These are phyloP conservation scores for Aspergillus ochraceoroseus DNA, from an alignment of 2,329 filamentous ascomycete genomes.

Conservation along the genomic window DNA sequence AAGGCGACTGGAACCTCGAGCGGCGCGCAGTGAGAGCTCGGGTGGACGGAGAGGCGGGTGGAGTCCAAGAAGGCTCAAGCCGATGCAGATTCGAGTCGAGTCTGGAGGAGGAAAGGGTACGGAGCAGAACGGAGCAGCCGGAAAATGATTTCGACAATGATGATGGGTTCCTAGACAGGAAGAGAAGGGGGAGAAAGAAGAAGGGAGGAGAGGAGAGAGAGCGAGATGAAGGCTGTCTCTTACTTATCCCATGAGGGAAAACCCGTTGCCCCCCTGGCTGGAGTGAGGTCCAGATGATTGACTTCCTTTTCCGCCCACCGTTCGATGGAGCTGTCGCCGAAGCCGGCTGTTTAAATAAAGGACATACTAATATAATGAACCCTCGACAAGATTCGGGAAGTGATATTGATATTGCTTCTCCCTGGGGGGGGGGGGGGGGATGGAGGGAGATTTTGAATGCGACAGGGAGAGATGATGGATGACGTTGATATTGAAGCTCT, in stretches of 20 bases:
- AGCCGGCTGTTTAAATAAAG: constrained; percentile 19
- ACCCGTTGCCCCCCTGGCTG: constrained; percentile 22
- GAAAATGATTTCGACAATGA: constrained; percentile 21
- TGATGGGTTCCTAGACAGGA: too few relatives aligned
- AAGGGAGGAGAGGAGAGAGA: constrained; percentile 10
- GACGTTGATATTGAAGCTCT: constrained; percentile 12
- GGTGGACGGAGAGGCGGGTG: constrained; percentile 35
- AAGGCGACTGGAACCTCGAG: constrained; percentile 13
- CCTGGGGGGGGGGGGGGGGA: too few relatives aligned
- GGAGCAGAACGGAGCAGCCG: constrained; percentile 24
- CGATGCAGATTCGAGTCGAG: constrained; percentile 10
- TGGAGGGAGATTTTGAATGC: constrained; percentile 18
- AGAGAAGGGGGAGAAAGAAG: constrained; percentile 4
- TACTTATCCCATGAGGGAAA: constrained; percentile 26
- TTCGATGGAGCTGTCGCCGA: constrained; percentile 30
- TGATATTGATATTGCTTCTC: too few relatives aligned
- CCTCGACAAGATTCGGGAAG: too few relatives aligned
- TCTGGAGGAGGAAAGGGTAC: constrained; percentile 9
- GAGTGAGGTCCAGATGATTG: too few relatives aligned
- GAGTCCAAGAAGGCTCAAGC: constrained; percentile 22
- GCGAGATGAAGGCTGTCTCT: constrained; percentile 16
- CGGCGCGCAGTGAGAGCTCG: too few relatives aligned
- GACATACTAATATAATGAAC: neutral
- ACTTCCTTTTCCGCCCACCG: constrained; percentile 23
- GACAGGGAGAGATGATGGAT: constrained; percentile 2